Evolutionary conservation across 2,329 filamentous ascomycete genomes (phyloP), one percentile per base, ranked within the genome.

Genomic region (Hypoxylon sp.): DNA sequence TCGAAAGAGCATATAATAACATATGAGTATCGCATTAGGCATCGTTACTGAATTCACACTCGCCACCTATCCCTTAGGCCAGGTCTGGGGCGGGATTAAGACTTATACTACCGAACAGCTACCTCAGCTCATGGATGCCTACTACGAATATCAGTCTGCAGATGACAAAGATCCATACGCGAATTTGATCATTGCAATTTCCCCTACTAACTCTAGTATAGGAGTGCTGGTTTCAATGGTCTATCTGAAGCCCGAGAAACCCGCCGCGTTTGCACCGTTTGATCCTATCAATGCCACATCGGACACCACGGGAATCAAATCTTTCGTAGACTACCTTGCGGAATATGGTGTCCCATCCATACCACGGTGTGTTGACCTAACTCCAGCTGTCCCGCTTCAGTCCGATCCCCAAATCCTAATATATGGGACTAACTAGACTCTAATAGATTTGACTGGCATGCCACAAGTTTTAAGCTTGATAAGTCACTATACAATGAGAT

Each of bases 81-180:
- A 65, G 15, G 44, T 65, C 10, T 71, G 62, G 69, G 66, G 69
- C n/a, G 62, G 66, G 11, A 32, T 67, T 4, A 64, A 66, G 29
- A 35, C 6, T 3, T 71, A 69, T 51, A 24, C 24, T 0, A n/a
- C 37, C 1, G 55, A 58, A 6, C 24, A 61, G 11, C 21, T 67
- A 17, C 55, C 66, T 5, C 47, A 47, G 6, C 29, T 71, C 10
- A 21, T 60, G 5, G 24, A 51, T 4, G 62, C 66, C 6, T 21
- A 39, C 2, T 21, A 11, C 2, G 46, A 62, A 13, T 71, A 59
- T 29, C 66, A 69, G 61, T 24, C 37, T 3, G 51, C 35, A 2
- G 24, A 56, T 1, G 11, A 59, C 6, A 70, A 69, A 11, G 60
- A 69, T 37, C 62, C 56, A 1, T 65, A 69, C 24, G 69, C 66